Percentiles rank a stretch among this genome's conserved stretches.
Evolutionary conservation across 2,329 filamentous ascomycete genomes (phyloP).

Genomic region (Esteya vermicola): DNA sequence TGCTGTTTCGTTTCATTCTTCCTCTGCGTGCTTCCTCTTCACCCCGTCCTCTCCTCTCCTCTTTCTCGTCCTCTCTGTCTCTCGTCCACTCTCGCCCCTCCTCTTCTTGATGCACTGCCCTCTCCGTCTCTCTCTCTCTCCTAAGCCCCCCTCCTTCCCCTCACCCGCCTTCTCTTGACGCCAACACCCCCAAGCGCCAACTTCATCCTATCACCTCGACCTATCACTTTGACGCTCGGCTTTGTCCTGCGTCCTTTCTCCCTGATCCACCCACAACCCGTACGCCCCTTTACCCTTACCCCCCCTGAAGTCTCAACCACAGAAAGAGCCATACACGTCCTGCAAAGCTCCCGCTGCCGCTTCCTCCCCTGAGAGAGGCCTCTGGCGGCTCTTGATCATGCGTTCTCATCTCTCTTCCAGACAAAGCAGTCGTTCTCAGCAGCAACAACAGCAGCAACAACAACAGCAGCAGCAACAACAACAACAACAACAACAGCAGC

Average conservation of each 20-base stretch:
- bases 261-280: neutral
- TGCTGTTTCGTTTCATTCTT: too few relatives aligned
- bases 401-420: conserved; percentile 40
- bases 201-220: neutral
- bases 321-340: too few relatives aligned
- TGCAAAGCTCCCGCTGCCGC: too few relatives aligned
- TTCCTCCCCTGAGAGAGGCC: neutral
- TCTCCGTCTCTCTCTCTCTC: too few relatives aligned
- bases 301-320: too few relatives aligned
- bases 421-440: conserved; percentile 41
- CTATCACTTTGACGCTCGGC: neutral
- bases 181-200: neutral
- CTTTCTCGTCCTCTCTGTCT: too few relatives aligned
- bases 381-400: conserved; percentile 21
- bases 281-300: too few relatives aligned
- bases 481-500: conserved; percentile 7
- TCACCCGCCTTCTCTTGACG: neutral
- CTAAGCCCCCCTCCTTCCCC: neutral
- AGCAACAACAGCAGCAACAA: conserved; percentile 14
- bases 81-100: neutral
- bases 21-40: too few relatives aligned
- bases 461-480: conserved; percentile 11
- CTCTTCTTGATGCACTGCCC: too few relatives aligned
- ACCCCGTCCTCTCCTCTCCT: too few relatives aligned
- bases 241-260: neutral